Base-by-base conservation (phyloP, 768 basidiomycete species). In the Pulveroboletus sp. region DNA sequence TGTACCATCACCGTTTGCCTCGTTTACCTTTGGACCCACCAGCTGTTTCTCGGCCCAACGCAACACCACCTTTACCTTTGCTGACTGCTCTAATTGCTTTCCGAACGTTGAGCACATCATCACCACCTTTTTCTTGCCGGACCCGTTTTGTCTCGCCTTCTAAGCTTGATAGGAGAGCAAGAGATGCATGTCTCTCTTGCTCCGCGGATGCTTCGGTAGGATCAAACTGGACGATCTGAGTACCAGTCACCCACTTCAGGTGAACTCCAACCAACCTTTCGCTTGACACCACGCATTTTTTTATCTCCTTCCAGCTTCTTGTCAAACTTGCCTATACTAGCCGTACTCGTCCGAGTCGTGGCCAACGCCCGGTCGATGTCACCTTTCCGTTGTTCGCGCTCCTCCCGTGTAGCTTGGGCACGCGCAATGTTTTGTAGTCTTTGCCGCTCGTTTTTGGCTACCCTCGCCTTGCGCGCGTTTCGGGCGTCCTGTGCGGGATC, bases 281-380 rank as follows among this genome's bases (percentile, higher is more conserved):
- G 82, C 74, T 97, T 98, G 41, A 93, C 71, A 6, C 93, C 93
- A 32, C 81, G 81, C 39, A 83, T 65, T 69, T 91, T 93, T 67
- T 89, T 88, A 69, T 99, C 96, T 11, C 94, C 94, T 45, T 94
- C 87, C 18, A 98, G 77, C 62, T 77, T 82, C 56, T 81, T 85
- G 67, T 98, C 95, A 60, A 96, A 99, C 59, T 80, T 85, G 56
- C 96, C 96, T 85, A 99, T 85, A 60, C 91, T 94, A 0, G 93
- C 96, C 0, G 96, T 99, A 53, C 93, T 93, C 27, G 75, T 72
- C 51, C 89, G 81, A 2, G 87, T 83, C 10, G 84, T 77, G 8
- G 89, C 82, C 24, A 96, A 73, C 2, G 86, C 85, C 50, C 77
- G 76, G 18, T 93, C 87, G 15, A 98, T 78, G 12, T 90, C 84